Conservation (phyloP, 495 filamentous ascomycete genomes). For the Tirmania nivea region DNA sequence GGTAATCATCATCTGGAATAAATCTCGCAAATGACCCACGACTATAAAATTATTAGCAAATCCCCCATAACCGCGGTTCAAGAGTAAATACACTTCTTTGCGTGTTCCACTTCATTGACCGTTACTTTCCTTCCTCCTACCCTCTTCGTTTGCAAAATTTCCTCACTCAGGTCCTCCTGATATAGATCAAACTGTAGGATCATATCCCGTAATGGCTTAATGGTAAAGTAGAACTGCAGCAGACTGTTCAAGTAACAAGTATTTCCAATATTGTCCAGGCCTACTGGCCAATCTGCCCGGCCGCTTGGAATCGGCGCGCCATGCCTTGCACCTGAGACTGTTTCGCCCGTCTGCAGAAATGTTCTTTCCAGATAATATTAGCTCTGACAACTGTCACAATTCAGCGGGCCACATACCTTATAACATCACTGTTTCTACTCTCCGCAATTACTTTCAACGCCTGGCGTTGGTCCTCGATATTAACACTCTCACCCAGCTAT, state of each 20-base stretch:
- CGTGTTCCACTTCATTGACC: constrained; percentile 40
- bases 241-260: constrained; percentile 97
- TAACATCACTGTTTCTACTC: constrained; percentile 11
- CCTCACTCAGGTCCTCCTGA: constrained; percentile 35
- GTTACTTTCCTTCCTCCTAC: constrained; percentile 36
- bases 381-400: not conserved
- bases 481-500: constrained; percentile 12
- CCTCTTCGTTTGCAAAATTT: constrained; percentile 35
- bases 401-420: not conserved
- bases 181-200: constrained; percentile 49
- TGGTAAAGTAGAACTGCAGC: constrained; percentile 82
- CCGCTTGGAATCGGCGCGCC: not conserved
- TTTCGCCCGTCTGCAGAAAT: not conserved
- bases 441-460: constrained; percentile 13
- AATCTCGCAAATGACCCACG: constrained; percentile 41
- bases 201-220: constrained; percentile 61
- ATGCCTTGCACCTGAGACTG: not conserved
- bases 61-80: not conserved
- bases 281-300: constrained; percentile 42
- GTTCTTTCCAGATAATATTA: not conserved
- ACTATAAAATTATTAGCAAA: constrained; percentile 26
- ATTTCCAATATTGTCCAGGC: constrained; percentile 80
- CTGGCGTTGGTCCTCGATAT: constrained; percentile 7
- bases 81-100: constrained; percentile 40
- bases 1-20: constrained; percentile 53